A percentile compares a stretch with the other conserved stretches of the same genome.
These are phyloP conservation scores for Sutorius australiensis DNA, from an alignment of 768 basidiomycete species.

Conservation along the genomic window DNA sequence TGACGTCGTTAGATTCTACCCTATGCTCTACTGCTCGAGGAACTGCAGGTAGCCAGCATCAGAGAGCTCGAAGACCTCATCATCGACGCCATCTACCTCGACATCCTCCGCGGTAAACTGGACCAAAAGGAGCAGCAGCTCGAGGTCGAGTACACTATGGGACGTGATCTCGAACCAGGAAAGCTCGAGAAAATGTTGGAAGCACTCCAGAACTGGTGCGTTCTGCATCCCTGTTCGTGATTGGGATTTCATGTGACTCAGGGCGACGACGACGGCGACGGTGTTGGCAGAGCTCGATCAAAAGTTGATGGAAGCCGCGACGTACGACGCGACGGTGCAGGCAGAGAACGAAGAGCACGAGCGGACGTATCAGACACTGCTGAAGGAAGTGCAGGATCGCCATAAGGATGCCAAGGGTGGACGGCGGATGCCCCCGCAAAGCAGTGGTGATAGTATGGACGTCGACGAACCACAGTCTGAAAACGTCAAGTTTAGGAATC, in stretches of 20 bases:
- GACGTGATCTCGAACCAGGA: constrained; percentile 82
- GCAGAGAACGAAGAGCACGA: constrained; percentile 53
- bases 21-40: constrained; percentile 66
- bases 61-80: constrained; percentile 94
- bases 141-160: constrained; percentile 90
- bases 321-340: constrained; percentile 40
- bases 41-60: constrained; percentile 72
- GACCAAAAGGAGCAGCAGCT: constrained; percentile 89
- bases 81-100: constrained; percentile 94
- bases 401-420: constrained; percentile 54
- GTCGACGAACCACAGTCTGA: constrained; percentile 56
- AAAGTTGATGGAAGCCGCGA: constrained; percentile 57
- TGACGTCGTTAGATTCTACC: constrained; percentile 61
- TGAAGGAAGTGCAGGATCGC: constrained; percentile 63
- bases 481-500: constrained; percentile 48
- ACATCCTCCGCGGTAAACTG: constrained; percentile 84
- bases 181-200: constrained; percentile 57
- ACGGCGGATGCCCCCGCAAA: constrained; percentile 20
- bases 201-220: constrained; percentile 67
- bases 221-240: constrained; percentile 1
- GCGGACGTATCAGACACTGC: constrained; percentile 42
- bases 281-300: constrained; percentile 71
- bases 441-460: constrained; percentile 51
- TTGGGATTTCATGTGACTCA: constrained; percentile 26
- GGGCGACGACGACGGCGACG: constrained; percentile 66